Evolutionary conservation across 331 rosid species (phyloP), one percentile per base, ranked within the genome.

Genomic region (Prunus yedoensis): DNA sequence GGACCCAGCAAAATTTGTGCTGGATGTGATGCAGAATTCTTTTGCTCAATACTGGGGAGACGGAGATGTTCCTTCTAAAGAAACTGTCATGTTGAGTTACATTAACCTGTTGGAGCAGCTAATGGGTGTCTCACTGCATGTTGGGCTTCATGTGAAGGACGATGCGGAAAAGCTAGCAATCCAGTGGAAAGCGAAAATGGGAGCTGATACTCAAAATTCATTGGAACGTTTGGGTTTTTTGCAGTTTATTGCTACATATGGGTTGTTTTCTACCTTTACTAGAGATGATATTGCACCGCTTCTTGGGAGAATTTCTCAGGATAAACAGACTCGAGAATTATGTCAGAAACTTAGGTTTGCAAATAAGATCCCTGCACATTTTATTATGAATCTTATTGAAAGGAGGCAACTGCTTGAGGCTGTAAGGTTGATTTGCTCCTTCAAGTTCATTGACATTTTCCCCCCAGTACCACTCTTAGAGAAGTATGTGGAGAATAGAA

Each of bases 1-100:
- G 10, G 85, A 88, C 69, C 91, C 93, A 28, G 84, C 89, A 64
- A 83, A 86, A 68, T 71, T 82, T 83, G 88, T 84, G 62, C 67
- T 88, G 83, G 85, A 79, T 66, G 23, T 69, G 8, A 81, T 92
- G 46, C 83, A 45, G 74, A 71, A 60, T 4, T 79, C 67, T 68
- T 61, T 87, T 66, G 18, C 59, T 45, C 72, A 75, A 27, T 76
- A 60, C 20, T 66, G 80, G 79, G 59, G 27, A 47, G 66, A 61
- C 7, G 68, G 58, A 68, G 77, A 78, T 35, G 66, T n/a, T 13
- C 64, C 71, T 60, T 57, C 56, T 18, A 77, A 65, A 47, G 78
- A 28, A 63, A 78, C 60, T 71, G 61, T 73, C 78, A 71, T 75
- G 80, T 59, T 6, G 30, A 17, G 68, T 9, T 82, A 63, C 76